Base-by-base conservation (phyloP, 2,329 filamentous ascomycete species). In the Fusarium buxicola region DNA sequence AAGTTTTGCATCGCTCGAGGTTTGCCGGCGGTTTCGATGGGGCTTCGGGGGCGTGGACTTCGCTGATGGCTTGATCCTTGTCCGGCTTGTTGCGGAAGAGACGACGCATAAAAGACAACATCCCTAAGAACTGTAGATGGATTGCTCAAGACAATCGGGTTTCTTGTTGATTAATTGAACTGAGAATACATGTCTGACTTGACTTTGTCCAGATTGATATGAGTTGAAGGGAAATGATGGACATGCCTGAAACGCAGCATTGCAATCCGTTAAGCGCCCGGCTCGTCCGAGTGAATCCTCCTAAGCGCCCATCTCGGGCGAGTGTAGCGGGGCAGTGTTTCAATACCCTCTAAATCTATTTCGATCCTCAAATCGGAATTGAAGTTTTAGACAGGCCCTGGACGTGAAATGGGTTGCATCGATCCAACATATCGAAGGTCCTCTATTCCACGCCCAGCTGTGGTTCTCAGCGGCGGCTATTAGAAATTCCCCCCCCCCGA, bases 181-280 rank as follows among this genome's bases (percentile, higher is more conserved):
- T 31, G 13, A 31, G 11, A 31, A 11, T 9, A 31, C 21, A 21
- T 21, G 21, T 21, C 21, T 21, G 21, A 21, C 21, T 21, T 21
- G 21, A 21, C 21, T 21, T 21, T 21, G 21, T 21, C 21, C 21
- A 27, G 5, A 11, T 4, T 25, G 11, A 16, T 9, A 32, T 16
- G 25, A 25, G 27, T 15, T 21, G 6, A 24, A 3, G 24, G 2
- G 1, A 7, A 15, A 43, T 40, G 30, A 55, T 51, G 35, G 34
- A 3, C 1, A 18, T 32, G 16, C 13, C 16, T 10, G 9, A 16
- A 16, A 25, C 2, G 8, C 35, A 40, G 7, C 15, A 21, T 43
- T 8, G n/a, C 24, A 27, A 12, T 31, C 8, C 12, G 58, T n/a
- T 59, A 63, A 63, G 60, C 60, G 58, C 54, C 48, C 15, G 41